Evolutionary conservation across 345 rosid species (phyloP).

Genomic region (Syzygium grande): DNA sequence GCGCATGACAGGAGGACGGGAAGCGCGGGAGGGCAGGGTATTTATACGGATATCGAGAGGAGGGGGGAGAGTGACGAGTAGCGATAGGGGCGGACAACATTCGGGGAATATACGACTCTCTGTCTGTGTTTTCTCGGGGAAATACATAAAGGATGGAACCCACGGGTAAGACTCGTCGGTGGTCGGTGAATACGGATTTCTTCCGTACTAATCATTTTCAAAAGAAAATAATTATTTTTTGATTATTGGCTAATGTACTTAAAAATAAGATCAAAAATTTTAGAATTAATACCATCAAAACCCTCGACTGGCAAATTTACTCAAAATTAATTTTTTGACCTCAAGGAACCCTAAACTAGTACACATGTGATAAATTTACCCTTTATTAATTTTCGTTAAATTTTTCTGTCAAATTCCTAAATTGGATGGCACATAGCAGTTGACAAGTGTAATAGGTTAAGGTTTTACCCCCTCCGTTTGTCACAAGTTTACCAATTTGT

Average conservation of each 20-base stretch:
- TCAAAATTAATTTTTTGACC: too few relatives aligned
- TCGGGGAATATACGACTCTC: background rate
- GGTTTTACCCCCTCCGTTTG: too few relatives aligned
- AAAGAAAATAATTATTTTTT: background rate
- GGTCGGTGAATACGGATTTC: background rate
- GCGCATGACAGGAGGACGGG: background rate
- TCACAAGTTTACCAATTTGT: fast-evolving
- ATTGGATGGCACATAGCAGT: too few relatives aligned
- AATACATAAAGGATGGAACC: background rate
- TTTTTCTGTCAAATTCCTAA: fast-evolving
- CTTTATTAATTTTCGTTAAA: fast-evolving
- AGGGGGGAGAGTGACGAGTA: background rate
- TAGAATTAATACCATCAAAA: too few relatives aligned
- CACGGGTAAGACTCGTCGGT: background rate
- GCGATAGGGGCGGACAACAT: background rate
- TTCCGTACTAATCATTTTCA: background rate
- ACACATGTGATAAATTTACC: fast-evolving
- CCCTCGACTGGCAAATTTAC: too few relatives aligned
- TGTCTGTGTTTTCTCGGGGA: background rate
- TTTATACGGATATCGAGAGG: background rate
- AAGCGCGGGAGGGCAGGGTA: background rate
- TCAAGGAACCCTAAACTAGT: fast-evolving
- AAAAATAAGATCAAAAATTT: background rate
- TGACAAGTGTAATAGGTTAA: too few relatives aligned
- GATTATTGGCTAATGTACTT: background rate